Base-by-base conservation (phyloP, 169 alveolate species). In the Plasmodium vinckei region DNA sequence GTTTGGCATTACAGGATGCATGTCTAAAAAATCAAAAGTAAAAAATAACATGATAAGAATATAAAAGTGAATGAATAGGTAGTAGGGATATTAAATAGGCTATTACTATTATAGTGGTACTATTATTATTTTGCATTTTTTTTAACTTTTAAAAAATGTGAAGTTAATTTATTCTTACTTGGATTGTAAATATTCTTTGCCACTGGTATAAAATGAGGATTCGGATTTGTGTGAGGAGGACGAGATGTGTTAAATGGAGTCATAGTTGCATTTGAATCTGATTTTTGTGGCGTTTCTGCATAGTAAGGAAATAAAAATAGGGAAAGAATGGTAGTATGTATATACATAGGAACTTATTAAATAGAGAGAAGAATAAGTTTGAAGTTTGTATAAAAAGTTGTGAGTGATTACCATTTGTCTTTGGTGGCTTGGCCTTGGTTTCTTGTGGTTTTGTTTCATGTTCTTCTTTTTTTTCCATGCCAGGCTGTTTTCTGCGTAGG, bases 171-270 rank as follows among this genome's bases (percentile, higher is more conserved):
- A 19, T 1, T 25, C 46, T 25, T 75, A 75, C 88, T 75, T 75
- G 75, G n/a, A 23, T 75, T 75, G 42, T 75, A 75, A 56, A 75
- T 49, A 51, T 61, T 75, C 57, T 75, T 75, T 17, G 88, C 25
- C 17, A 75, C 47, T 9, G 88, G 88, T 9, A 64, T 53, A 44
- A 61, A 75, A 17, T 27, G 59, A 0, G 88, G 2, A 17, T 13
- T 49, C 19, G 88, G 61, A 44, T 63, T 63, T 64, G 64, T 75
- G 15, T 75, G 88, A 2, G 33, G 9, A 9, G 75, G 75, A 7
- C 17, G 63, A 12, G 88, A 64, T 12, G 73, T 75, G 17, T 75
- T 75, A 46, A 75, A 75, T 1, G 88, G 88, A 25, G 63, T 75
- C 88, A 75, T 75, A 19, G 88, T 75, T 6, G 61, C 75, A 49